phyloP scores from a whole-genome alignment of 495 filamentous ascomycete genomes.

The Peziza echinospora region DNA sequence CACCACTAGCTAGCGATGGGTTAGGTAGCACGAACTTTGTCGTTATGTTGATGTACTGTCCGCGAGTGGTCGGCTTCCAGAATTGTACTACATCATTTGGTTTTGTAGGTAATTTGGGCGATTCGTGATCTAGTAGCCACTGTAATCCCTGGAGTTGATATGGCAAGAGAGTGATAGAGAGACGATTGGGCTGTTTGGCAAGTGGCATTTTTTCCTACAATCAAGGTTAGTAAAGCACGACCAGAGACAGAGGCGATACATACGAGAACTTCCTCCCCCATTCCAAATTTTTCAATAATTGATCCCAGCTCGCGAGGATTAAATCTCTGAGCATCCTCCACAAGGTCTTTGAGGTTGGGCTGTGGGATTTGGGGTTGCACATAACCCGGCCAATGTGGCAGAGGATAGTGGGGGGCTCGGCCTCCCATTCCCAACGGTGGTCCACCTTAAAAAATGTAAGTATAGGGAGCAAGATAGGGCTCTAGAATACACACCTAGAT shows the following conservation, averaged over 20 bases:
- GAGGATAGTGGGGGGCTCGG: too few relatives aligned
- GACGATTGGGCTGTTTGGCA: slow-evolving; percentile 39
- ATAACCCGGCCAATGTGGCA: too few relatives aligned
- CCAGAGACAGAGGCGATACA: background rate
- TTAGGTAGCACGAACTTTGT: slow-evolving; percentile 43
- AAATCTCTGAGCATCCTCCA: background rate
- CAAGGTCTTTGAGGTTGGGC: background rate
- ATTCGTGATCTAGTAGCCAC: slow-evolving; percentile 65
- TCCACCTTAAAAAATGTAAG: too few relatives aligned
- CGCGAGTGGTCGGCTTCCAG: slow-evolving; percentile 39
- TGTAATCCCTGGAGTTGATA: slow-evolving; percentile 67
- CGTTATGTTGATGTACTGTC: slow-evolving; percentile 48
- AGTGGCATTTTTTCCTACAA: slow-evolving; percentile 37
- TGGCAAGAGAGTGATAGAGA: slow-evolving; percentile 47
- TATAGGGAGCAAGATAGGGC: too few relatives aligned
- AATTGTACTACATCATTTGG: slow-evolving; percentile 51
- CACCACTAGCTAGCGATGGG: slow-evolving; percentile 53
- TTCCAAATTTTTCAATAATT: slow-evolving; percentile 46
- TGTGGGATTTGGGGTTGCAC: too few relatives aligned
- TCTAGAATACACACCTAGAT: too few relatives aligned
- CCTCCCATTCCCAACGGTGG: too few relatives aligned
- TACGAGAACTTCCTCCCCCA: slow-evolving; percentile 43
- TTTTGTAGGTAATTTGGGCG: slow-evolving; percentile 39
- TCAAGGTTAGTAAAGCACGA: background rate
- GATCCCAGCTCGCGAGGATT: slow-evolving; percentile 4